Base-by-base conservation (phyloP, 352 stramenopile species). In the Pythium angustatum region DNA sequence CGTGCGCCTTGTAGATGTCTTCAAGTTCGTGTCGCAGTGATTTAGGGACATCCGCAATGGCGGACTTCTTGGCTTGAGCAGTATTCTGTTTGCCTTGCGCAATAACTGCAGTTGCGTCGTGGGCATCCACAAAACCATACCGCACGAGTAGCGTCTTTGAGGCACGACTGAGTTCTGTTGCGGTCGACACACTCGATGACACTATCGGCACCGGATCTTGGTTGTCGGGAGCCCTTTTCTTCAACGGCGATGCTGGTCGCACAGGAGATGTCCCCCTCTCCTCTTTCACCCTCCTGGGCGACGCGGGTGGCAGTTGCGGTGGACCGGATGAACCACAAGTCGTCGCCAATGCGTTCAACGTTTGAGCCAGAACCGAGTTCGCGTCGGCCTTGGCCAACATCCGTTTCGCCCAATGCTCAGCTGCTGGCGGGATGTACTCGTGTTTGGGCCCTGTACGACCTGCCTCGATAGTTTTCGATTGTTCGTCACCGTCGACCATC, bases 81-180 rank as follows among this genome's bases (percentile, higher is more conserved):
- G 7, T 34, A 7, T 36, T 31, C 24, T 54, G 31, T 5, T 14
- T 44, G 27, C n/a, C 49, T 12, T 21, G 19, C 11, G 34, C 34
- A 38, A 56, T 34, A 17, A 54, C 28, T 0, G 57, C 44, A 7
- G 30, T 64, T 10, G 57, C 66, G 34, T 85, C 69, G 21, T 88
- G 77, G 5, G 73, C 62, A 26, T 95, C 87, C 43, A 92, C 79
- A 50, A 96, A 94, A 2, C 91, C 91, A 50, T 96, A 79, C 1
- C 90, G 83, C 58, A 79, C 87, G 11, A 98, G 71, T 8, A 94
- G 65, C 5, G 91, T 90, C 65, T 91, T 93, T 3, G 88, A 95
- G 3, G 88, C 91, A 0, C 91, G 74, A 50, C 80, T 91, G 11
- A 98, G 72, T 41, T 93, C 77, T 1, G 78, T 77, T 21, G 75